These are phyloP conservation scores for Tympanopsis confertula DNA, from an alignment of 2,329 filamentous ascomycete genomes.

Conservation along the genomic window DNA sequence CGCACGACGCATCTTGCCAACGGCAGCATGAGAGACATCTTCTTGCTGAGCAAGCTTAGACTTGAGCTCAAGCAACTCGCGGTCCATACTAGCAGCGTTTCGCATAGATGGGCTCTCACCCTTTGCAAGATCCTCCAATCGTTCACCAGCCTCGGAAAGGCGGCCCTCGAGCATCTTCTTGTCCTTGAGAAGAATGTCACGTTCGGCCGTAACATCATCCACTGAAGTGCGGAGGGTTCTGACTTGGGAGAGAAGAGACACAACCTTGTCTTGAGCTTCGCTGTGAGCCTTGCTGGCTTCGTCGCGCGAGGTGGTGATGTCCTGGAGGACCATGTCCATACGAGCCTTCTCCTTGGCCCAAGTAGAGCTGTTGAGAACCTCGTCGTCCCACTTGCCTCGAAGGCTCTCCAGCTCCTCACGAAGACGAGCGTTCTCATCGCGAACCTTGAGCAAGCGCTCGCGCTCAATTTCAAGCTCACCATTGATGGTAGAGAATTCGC, in stretches of 20 bases:
- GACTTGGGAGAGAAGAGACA: conserved; percentile 80
- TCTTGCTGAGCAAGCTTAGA: conserved; percentile 82
- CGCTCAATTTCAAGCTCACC: conserved; percentile 89
- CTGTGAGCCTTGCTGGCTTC: conserved; percentile 89
- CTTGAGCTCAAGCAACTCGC: conserved; percentile 80
- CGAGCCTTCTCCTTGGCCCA: conserved; percentile 97
- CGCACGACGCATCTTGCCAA: conserved; percentile 93
- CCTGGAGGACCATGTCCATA: conserved; percentile 77
- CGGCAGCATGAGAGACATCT: conserved; percentile 79
- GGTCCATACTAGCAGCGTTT: conserved; percentile 79
- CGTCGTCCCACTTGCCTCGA: conserved; percentile 93
- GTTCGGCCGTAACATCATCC: conserved; percentile 76
- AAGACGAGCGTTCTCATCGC: conserved; percentile 74
- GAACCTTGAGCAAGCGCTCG: conserved; percentile 76
- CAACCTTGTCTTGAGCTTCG: conserved; percentile 86
- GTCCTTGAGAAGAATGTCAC: conserved; percentile 74
- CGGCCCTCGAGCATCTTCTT: conserved; percentile 81
- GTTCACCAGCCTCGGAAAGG: conserved; percentile 74
- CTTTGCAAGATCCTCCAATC: conserved; percentile 75
- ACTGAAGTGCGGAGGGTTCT: conserved; percentile 71
- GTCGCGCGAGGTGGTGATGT: conserved; percentile 81
- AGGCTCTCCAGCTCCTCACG: conserved; percentile 94
- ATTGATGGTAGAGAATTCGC: conserved; percentile 77
- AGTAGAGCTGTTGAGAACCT: conserved; percentile 91
- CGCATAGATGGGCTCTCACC: conserved; percentile 80